Evolutionary conservation across 2,329 filamentous ascomycete genomes (phyloP), one percentile per base, ranked within the genome.

Genomic region (Aspergillus novofumigatus): DNA sequence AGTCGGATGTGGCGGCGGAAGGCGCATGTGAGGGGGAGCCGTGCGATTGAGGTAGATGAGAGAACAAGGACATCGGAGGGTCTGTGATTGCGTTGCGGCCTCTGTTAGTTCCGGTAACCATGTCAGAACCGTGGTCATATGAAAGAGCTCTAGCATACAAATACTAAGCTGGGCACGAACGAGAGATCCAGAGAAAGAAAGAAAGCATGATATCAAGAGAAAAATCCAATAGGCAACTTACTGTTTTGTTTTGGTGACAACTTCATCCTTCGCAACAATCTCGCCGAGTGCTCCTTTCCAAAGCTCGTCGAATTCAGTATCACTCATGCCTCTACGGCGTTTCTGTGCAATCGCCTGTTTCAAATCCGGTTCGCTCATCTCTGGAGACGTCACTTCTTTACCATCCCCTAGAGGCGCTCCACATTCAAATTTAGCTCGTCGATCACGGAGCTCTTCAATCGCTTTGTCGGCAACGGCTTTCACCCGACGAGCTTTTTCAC

Each of bases 291-390:
- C 79, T 28, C 77, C 77, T 58, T 76, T 75, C 78, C 78, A 82
- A 7, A 99, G 83, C 57, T 96, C 91, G 64, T 97, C 91, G 68
- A 99, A 97, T 70, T 97, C 93, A 45, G 89, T 83, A 68, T 92
- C 87, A 62, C 83, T 90, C 84, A 97, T 90, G 62, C 88, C 87
- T 78, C 90, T 93, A 71, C 86, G 89, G 62, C 89, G 86, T 78
- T 89, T 90, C 64, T 86, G 84, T 65, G 83, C 84, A 61, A 97
- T 86, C 56, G 86, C 83, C 61, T 88, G 80, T 78, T 93, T 96
- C 60, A 97, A 79, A 54, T 91, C 88, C 28, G 86, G 74, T 59
- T 86, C 85, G 51, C 79, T 77, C 47, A 89, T 83, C 64, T 92
- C 90, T 2, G 89, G 85, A 4, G 82, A 84, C 10, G 83, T 77